Evolutionary conservation across 176 grass and related monocot genomes (phyloP), one percentile per base, ranked within the genome.

Genomic region (Oryza coarctata): DNA sequence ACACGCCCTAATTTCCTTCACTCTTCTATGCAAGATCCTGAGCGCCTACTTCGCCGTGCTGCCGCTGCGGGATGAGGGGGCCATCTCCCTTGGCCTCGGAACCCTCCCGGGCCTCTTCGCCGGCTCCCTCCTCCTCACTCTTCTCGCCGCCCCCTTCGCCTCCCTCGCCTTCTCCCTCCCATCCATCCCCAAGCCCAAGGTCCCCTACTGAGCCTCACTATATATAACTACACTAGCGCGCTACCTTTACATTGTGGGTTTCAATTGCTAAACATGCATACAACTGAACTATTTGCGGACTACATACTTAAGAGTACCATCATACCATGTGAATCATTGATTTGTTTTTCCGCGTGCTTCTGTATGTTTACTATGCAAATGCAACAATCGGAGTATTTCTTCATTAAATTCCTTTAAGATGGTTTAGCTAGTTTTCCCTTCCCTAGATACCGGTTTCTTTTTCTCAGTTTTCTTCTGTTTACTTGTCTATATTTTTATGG

Each of bases 31-130:
- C 86, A 94, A 94, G 92, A 88, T 98, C 55, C 76, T 98, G 63
- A 89, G 88, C 75, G 90, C 90, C 13, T 98, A 98, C 67, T 98
- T 98, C 79, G 90, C 89, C 68, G 91, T 94, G 69, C 86, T 98
- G 71, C 95, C 95, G 12, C 86, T 98, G 58, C 86, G 90, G 18
- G 95, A 98, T 61, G 95, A 98, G 44, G 95, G 95, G 3, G 90
- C 90, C 38, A 94, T 98, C 70, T 98, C 95, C 35, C 90, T 98
- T 12, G 95, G 92, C 0, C 81, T 98, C 65, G 79, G 64, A 49
- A 86, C 89, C 78, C 88, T 94, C 27, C 92, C 92, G 10, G 73
- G 88, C 63, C 89, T 98, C 67, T 98, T 98, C 68, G 81, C 82
- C 2, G 95, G 92, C 29, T 98, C 95, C 72, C 95, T 94, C 8